Evolutionary conservation across 495 filamentous ascomycete species (phyloP), one percentile per base, ranked within the genome.

Genomic region (Parathielavia hyrcaniae): DNA sequence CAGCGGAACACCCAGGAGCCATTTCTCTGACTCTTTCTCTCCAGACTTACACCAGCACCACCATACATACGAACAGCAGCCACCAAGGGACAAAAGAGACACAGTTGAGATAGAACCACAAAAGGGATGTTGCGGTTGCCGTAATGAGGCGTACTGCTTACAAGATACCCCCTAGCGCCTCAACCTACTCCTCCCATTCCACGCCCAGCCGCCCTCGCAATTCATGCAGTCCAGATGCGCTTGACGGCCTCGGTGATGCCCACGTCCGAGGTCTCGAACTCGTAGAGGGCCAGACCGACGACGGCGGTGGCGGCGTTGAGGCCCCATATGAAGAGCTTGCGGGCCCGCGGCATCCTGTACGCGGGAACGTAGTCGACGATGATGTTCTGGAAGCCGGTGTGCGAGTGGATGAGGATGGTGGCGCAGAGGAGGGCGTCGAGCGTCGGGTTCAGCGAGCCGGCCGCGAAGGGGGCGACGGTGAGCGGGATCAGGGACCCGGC

Each of bases 211-310:
- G 35, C 26, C 20, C 34, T 26, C n/a, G n/a, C 51, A 22, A 30
- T 0, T 61, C 73, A 79, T 65, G 91, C 91, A 60, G 78, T 86
- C 91, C 91, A 96, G 63, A 95, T 77, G 61, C 87, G 81, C 80
- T 86, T 89, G 59, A 95, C 77, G 32, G 86, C 85, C 79, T 95
- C 91, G 16, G 90, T 96, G 56, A 98, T 67, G 53, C 93, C 93
- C 40, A 98, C 90, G 66, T 98, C 93, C 69, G 96, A 97, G n/a
- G 93, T 98, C 84, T 98, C 91, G 70, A 97, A 97, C 77, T 96
- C 91, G 75, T 97, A 98, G 57, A 97, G 79, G 49, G 91, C 92
- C 62, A 95, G 77, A 26, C 86, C 89, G 40, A 93, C 92, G 50
- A 87, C 75, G 51, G 89, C 74, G 38, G 95, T 95, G 62, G 82